Base-by-base conservation (phyloP, 345 rosid genomes). In the Eucalyptus brandiana region DNA sequence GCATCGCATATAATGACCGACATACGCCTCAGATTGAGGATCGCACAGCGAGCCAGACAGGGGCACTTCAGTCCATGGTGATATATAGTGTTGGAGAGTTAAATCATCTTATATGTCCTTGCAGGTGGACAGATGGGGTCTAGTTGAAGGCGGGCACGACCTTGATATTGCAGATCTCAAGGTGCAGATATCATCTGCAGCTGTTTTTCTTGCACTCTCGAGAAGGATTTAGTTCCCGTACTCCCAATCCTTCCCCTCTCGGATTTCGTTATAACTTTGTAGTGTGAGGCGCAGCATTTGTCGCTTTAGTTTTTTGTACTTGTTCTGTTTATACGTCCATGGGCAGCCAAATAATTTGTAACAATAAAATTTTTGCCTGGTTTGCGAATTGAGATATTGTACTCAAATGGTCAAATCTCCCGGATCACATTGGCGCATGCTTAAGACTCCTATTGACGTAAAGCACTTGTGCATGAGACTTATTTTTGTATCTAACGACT, bases 101-200 rank as follows among this genome's bases (percentile, higher is more conserved):
- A 18, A 58, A 10, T 37, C 56, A 40, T 30, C 87, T 60, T 76
- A 48, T 89, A 8, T 87, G 67, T 42, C 13, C 56, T 15, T 91
- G 91, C 92, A 97, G 99, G 97, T 97, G 88, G 97, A 94, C 90
- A 96, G 88, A 89, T 98, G 99, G 99, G 99, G 99, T 89, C 92
- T 98, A 80, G 99, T 97, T 26, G 99, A 97, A 94, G 99, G 99
- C 6, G 99, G 99, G 47, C 99, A 96, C 37, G 99, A 98, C 89
- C 87, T 98, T 86, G 99, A 98, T 92, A 92, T 97, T 86, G 99
- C 99, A 51, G 99, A 97, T 95, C 95, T 98, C 14, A 96, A 90
- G 96, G 99, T 96, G 86, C 99, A 96, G 91, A 94, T 98, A 86
- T 91, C 99, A 56, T 93, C 99, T 53, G 97, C 99, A 23, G 92